Evolutionary conservation across 352 stramenopile genomes (phyloP).

Genomic region (Phytophthora meadii): DNA sequence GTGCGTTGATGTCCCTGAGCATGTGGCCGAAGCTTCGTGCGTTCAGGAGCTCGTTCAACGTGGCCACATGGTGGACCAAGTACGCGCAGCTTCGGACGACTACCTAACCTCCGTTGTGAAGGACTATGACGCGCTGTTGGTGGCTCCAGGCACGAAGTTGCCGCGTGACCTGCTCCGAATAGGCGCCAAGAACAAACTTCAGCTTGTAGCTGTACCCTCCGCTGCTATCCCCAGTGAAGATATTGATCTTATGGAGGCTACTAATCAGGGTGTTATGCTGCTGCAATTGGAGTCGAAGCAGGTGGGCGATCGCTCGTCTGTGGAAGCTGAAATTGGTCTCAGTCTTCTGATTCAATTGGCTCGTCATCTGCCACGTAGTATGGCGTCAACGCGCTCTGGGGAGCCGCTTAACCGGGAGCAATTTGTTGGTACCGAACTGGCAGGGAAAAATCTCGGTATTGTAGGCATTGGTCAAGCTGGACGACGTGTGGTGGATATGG

Average conservation of each 20-base stretch:
- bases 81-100: conserved; percentile 41
- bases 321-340: conserved; percentile 76
- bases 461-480: conserved; percentile 79
- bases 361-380: conserved; percentile 62
- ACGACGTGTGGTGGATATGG: conserved; percentile 79
- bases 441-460: conserved; percentile 68
- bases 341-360: conserved; percentile 72
- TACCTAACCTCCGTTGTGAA: conserved; percentile 40
- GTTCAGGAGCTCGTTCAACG: conserved; percentile 78
- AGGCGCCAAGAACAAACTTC: conserved; percentile 53
- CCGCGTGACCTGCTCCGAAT: conserved; percentile 48
- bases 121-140: conserved; percentile 72
- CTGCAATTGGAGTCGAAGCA: conserved; percentile 83
- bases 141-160: conserved; percentile 57
- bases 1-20: conserved; percentile 64
- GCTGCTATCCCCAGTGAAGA: conserved; percentile 64
- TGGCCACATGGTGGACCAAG: conserved; percentile 68
- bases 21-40: conserved; percentile 56
- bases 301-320: conserved; percentile 71
- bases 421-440: conserved; percentile 70
- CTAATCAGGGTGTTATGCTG: conserved; percentile 75
- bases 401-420: conserved; percentile 45
- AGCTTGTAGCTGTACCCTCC: conserved; percentile 64
- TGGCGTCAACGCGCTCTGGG: conserved; percentile 43
- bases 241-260: conserved; percentile 81